phyloP scores from a whole-genome alignment of 1,284 basidiomycete genomes.

The Cerioporus squamosus region DNA sequence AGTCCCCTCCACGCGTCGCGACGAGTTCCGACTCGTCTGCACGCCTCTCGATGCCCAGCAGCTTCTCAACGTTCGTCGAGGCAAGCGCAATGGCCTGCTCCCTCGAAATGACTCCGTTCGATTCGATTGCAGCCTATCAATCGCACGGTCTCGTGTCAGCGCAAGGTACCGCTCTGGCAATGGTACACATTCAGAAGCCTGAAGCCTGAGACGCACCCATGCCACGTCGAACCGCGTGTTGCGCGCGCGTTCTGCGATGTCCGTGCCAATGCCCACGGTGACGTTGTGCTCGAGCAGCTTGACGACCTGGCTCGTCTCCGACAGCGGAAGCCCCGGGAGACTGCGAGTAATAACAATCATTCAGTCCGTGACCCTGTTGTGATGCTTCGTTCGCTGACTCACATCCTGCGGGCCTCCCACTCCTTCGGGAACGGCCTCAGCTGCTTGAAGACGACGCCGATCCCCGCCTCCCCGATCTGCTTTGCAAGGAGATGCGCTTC shows the following conservation, averaged over 20 bases:
- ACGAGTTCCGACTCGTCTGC: slow-evolving; percentile 44
- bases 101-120: slow-evolving; percentile 26
- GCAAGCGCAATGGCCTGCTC: slow-evolving; percentile 49
- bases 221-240: slow-evolving; percentile 67
- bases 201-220: slow-evolving; percentile 44
- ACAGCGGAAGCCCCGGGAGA: slow-evolving; percentile 75
- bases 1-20: slow-evolving; percentile 56
- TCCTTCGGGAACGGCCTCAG: slow-evolving; percentile 59
- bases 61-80: slow-evolving; percentile 50
- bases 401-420: slow-evolving; percentile 62
- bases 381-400: too few relatives aligned
- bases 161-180: not conserved
- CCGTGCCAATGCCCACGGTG: slow-evolving; percentile 71
- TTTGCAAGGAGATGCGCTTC: slow-evolving; percentile 80
- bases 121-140: slow-evolving; percentile 7
- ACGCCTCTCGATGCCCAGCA: slow-evolving; percentile 45
- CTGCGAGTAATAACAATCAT: too few relatives aligned
- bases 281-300: slow-evolving; percentile 70
- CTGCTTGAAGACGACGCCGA: slow-evolving; percentile 75
- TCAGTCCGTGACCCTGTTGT: too few relatives aligned
- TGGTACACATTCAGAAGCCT: not conserved
- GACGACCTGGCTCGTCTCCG: slow-evolving; percentile 62
- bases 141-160: not conserved
- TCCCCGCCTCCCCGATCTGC: slow-evolving; percentile 69
- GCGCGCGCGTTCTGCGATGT: slow-evolving; percentile 55